phyloP scores from a whole-genome alignment of 1,284 basidiomycete genomes.

The Golubevia pallescens region DNA sequence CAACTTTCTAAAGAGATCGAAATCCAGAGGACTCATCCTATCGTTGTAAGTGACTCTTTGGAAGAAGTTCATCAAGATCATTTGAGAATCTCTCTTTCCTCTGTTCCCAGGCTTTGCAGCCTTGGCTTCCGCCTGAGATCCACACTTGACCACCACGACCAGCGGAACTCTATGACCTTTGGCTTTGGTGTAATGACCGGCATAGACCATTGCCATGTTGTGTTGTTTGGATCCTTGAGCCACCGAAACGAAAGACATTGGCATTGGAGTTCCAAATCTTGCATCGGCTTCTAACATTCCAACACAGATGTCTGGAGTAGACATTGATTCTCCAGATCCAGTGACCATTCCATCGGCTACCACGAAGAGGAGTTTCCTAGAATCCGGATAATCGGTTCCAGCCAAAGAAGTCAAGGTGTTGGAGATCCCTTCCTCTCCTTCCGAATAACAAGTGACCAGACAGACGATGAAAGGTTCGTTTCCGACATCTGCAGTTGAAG shows the following conservation, averaged over 20 bases:
- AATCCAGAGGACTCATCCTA: conserved; percentile 95
- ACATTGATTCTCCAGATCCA: conserved; percentile 89
- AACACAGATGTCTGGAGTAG: conserved; percentile 96
- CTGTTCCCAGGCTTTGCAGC: conserved; percentile 97
- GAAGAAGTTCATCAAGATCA: conserved; percentile 99
- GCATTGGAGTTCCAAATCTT: conserved; percentile 91
- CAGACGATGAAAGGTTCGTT: conserved; percentile 89
- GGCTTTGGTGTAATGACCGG: conserved; percentile 83
- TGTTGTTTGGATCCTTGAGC: conserved; percentile 85
- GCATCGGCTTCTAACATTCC: conserved; percentile 89
- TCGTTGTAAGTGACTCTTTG: conserved; percentile 98
- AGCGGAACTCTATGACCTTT: conserved; percentile 87
- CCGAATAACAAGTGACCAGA: conserved; percentile 96
- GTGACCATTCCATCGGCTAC: conserved; percentile 99
- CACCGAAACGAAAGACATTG: conserved; percentile 92
- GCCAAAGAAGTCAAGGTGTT: conserved; percentile 93
- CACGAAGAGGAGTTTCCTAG: conserved; percentile 88
- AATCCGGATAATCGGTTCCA: conserved; percentile 85
- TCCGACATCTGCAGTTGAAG: conserved; percentile 38
- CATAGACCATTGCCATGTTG: conserved; percentile 97
- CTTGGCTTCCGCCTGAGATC: conserved; percentile 73
- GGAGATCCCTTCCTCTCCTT: conserved; percentile 88
- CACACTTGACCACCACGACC: conserved; percentile 96
- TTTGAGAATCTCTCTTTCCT: conserved; percentile 97
- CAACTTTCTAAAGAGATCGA: conserved; percentile 95